Conservation (phyloP, 2,329 filamentous ascomycete species). For the Trichoderma aggressivum region DNA sequence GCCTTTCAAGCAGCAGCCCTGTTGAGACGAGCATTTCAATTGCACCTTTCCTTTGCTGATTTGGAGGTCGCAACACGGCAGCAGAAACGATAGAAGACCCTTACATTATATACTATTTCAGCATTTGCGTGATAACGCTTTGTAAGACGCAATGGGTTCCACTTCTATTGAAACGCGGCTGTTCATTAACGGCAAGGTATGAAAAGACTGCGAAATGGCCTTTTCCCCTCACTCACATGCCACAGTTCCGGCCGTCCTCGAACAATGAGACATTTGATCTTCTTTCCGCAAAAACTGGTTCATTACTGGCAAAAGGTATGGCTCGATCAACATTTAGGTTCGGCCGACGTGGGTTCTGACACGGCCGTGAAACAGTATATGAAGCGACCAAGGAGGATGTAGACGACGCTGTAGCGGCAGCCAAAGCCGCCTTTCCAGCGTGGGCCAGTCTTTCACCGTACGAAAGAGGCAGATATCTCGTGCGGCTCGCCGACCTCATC, state of each 20-base stretch:
- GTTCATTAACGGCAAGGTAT: background rate
- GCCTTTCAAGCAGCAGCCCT: background rate
- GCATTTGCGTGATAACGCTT: background rate
- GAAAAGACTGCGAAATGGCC: background rate
- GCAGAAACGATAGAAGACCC: background rate
- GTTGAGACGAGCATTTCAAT: background rate
- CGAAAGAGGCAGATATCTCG: background rate
- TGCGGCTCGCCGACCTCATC: background rate
- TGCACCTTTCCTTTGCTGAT: background rate
- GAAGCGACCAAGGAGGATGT: background rate
- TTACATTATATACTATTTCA: background rate
- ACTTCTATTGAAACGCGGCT: background rate
- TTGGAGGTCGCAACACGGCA: background rate
- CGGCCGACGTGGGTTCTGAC: background rate
- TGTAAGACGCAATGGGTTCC: background rate
- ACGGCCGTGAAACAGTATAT: background rate
- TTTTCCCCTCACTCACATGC: background rate
- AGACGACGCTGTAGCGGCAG: background rate
- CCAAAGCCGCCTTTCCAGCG: background rate
- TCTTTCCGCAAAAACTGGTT: background rate
- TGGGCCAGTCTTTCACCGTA: background rate
- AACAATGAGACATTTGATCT: constrained; percentile 4
- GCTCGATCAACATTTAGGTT: background rate
- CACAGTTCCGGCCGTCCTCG: background rate
- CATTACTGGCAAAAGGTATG: background rate